Percentiles rank a stretch among this genome's conserved stretches.
phyloP scores from a whole-genome alignment of 2,329 filamentous ascomycete genomes.

The Microsporum canis region DNA sequence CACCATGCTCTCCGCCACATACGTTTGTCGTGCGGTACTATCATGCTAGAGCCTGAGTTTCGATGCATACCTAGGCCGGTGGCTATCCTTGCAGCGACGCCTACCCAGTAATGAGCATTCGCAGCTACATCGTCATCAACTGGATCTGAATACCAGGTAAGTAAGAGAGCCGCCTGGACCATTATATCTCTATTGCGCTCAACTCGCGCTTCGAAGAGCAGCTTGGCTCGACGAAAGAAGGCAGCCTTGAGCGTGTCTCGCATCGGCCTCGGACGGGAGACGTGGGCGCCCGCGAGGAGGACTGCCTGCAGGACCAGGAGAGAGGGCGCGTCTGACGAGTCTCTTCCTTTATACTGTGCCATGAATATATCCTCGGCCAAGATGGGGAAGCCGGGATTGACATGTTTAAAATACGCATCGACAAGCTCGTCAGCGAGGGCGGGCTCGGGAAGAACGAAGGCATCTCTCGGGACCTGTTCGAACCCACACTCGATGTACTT shows the following conservation, averaged over 20 bases:
- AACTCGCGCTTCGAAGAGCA: conserved; percentile 43
- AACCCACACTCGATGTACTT: conserved; percentile 34
- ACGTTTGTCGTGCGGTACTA: conserved; percentile 31
- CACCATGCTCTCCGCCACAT: conserved; percentile 37
- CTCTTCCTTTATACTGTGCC: conserved; percentile 38
- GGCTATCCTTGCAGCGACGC: conserved; percentile 42
- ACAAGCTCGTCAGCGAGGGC: conserved; percentile 41
- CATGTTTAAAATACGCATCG: conserved; percentile 40
- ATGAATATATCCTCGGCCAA: conserved; percentile 44
- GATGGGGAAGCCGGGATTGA: conserved; percentile 44
- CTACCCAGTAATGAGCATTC: conserved; percentile 45
- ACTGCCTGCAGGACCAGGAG: conserved; percentile 42
- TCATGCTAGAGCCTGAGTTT: conserved; percentile 31
- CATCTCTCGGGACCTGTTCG: conserved; percentile 38
- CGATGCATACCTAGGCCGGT: conserved; percentile 46
- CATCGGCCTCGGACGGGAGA: conserved; percentile 31
- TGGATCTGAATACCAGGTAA: conserved; percentile 46
- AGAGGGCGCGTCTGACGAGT: conserved; percentile 36
- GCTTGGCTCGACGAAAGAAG: conserved; percentile 44
- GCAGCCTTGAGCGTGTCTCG: conserved; percentile 37
- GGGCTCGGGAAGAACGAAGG: conserved; percentile 40
- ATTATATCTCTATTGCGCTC: conserved; percentile 44
- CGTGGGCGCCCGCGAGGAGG: conserved; percentile 43
- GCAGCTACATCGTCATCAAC: conserved; percentile 45
- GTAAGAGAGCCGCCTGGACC: conserved; percentile 44